These are phyloP conservation scores for Diaporthe caulivora DNA, from an alignment of 2,329 filamentous ascomycete genomes.

Conservation along the genomic window DNA sequence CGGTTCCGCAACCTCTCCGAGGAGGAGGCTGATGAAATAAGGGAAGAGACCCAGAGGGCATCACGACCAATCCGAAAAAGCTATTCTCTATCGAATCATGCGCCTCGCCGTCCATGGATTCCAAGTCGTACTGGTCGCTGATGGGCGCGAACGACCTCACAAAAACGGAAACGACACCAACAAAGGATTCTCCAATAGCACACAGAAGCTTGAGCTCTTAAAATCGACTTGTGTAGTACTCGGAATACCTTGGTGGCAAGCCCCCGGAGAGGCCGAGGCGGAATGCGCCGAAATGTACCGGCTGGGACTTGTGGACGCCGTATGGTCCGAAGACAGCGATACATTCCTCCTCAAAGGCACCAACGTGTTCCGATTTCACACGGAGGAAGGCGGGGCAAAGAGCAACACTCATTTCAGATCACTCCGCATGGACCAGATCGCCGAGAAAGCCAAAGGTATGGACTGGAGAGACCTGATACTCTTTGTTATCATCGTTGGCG, in stretches of 20 bases:
- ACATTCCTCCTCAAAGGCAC: slow-evolving; percentile 82
- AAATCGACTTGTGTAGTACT: background rate
- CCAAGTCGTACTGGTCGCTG: background rate
- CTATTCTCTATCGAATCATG: slow-evolving; percentile 2
- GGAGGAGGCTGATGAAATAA: background rate
- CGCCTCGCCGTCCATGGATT: background rate
- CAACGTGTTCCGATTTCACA: background rate
- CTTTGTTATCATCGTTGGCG: background rate
- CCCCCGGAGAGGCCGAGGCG: slow-evolving; percentile 94
- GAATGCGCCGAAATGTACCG: slow-evolving; percentile 90
- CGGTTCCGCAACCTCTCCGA: background rate
- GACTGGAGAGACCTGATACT: background rate
- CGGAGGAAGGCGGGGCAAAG: background rate
- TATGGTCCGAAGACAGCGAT: slow-evolving; percentile 96
- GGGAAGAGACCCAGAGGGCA: background rate
- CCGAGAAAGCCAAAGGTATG: background rate
- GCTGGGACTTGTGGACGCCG: slow-evolving; percentile 87
- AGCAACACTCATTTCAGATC: background rate
- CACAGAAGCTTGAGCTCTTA: background rate
- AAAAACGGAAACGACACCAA: background rate
- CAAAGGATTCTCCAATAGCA: background rate
- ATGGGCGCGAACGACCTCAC: background rate
- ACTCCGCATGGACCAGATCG: background rate
- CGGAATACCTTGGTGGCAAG: slow-evolving; percentile 49
- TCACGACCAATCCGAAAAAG: background rate